Percentiles rank a stretch among this genome's conserved stretches.
Evolutionary conservation across 2,329 filamentous ascomycete genomes (phyloP).

Genomic region (Botryosphaeria dothidea): DNA sequence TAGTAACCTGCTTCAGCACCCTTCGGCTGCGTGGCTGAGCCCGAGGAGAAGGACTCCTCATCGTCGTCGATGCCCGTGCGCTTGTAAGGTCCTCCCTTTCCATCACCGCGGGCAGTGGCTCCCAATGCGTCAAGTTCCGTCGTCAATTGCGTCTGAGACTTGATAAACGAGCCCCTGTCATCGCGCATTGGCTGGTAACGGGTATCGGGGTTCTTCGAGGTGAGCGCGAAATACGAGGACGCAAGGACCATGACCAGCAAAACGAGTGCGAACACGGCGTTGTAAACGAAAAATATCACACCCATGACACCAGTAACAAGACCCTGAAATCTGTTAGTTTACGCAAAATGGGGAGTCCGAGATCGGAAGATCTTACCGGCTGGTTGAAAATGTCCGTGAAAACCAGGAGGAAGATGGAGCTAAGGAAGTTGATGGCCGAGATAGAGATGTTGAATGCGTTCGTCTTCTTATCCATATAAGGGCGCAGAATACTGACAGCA

Average conservation of each 20-base stretch:
- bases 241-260: slow-evolving; percentile 80
- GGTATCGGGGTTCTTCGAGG: slow-evolving; percentile 91
- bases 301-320: slow-evolving; percentile 87
- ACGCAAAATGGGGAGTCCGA: neutral
- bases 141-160: slow-evolving; percentile 83
- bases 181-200: slow-evolving; percentile 97
- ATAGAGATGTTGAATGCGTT: slow-evolving; percentile 97
- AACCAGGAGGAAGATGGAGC: slow-evolving; percentile 83
- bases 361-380: slow-evolving; percentile 56
- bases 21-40: slow-evolving; percentile 49
- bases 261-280: slow-evolving; percentile 79
- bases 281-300: slow-evolving; percentile 84
- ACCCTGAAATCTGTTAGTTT: slow-evolving; percentile 45
- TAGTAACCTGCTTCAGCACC: slow-evolving; percentile 37
- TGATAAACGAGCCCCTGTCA: slow-evolving; percentile 95
- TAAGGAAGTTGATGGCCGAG: slow-evolving; percentile 84
- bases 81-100: slow-evolving; percentile 50
- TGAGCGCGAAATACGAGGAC: slow-evolving; percentile 75
- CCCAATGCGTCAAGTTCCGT: slow-evolving; percentile 90
- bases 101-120: slow-evolving; percentile 82
- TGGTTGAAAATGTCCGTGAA: slow-evolving; percentile 86
- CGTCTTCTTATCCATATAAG: slow-evolving; percentile 99
- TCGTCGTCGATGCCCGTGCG: slow-evolving; percentile 71
- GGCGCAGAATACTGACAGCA: slow-evolving; percentile 74
- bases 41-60: slow-evolving; percentile 65